Evolutionary conservation across 306 rosid species (phyloP), one percentile per base, ranked within the genome.

Genomic region (Acacia acuminata): DNA sequence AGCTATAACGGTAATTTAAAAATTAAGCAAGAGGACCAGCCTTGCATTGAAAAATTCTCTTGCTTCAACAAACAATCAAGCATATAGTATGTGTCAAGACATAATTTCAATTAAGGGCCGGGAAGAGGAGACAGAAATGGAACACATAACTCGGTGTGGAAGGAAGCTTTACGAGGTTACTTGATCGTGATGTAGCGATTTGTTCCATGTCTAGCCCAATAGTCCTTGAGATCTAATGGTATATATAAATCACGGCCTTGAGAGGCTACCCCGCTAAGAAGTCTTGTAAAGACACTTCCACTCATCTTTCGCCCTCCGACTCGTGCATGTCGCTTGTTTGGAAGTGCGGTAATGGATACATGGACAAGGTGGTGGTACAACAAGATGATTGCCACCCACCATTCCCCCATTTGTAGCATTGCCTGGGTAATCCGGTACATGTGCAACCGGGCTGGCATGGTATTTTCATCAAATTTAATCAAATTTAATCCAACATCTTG

Each of bases 371-470:
- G 82, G 92, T 91, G 58, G 96, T 91, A 81, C 96, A 91, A 75
- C 96, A 91, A 22, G 93, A 83, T 48, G 96, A 91, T 77, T 91
- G 96, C 96, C 96, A 91, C 53, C 96, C 96, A 2, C 96, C 96
- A 72, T 88, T 89, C 25, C 96, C 96, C 96, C 96, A 91, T 88
- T 89, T 91, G 86, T 91, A 91, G 89, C 96, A 91, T 61, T 88
- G 96, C n/a, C 93, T 82, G 6, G 86, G 84, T 17, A 82, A 36
- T 64, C 96, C 96, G 1, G 96, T 91, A 82, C 96, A 91, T 3
- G 96, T 83, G 86, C 96, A 91, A 67, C 89, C 87, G 96, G 53
- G 84, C 92, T 63, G 93, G 96, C 96, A 91, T 91, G 53, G 89
- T 77, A 68, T 93, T 82, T 77, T 91, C 96, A n/a, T 91, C 93